phyloP scores from a whole-genome alignment of 1,284 basidiomycete species.

The Crepidotus sp. region DNA sequence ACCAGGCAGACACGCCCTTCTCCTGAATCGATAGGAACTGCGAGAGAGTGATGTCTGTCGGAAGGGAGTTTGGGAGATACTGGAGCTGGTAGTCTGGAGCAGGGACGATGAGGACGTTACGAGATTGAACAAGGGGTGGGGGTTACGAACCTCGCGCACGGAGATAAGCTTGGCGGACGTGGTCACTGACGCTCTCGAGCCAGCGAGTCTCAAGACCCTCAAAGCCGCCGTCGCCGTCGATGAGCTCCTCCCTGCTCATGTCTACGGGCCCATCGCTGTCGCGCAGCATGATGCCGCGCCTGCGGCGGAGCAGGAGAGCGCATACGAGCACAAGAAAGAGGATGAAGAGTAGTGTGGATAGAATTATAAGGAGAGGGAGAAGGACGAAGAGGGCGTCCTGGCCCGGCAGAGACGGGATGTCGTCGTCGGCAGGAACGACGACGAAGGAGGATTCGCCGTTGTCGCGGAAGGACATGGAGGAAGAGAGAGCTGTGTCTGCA shows the following conservation, averaged over 20 bases:
- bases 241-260: constrained; percentile 82
- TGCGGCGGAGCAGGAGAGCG: constrained; percentile 73
- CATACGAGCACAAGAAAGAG: constrained; percentile 87
- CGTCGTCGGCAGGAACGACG: constrained; percentile 20
- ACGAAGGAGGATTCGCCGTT: constrained; percentile 1
- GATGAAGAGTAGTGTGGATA: constrained; percentile 80
- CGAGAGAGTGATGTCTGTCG: constrained; percentile 92
- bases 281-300: constrained; percentile 73
- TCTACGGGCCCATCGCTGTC: constrained; percentile 92
- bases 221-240: constrained; percentile 86
- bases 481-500: not conserved
- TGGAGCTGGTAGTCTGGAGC: constrained; percentile 79
- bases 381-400: constrained; percentile 71
- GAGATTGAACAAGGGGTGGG: constrained; percentile 6
- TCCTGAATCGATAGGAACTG: constrained; percentile 97
- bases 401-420: constrained; percentile 25
- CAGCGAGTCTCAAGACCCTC: constrained; percentile 88
- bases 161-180: constrained; percentile 63
- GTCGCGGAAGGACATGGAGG: constrained; percentile 2
- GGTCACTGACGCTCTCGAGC: constrained; percentile 78
- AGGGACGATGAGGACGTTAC: constrained; percentile 8
- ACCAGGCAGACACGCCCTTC: constrained; percentile 96
- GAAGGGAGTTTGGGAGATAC: constrained; percentile 86
- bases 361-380: constrained; percentile 84
- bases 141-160: constrained; percentile 74